Conservation (phyloP, 164 flowering plant genomes). For the Macadamia tetraphylla region DNA sequence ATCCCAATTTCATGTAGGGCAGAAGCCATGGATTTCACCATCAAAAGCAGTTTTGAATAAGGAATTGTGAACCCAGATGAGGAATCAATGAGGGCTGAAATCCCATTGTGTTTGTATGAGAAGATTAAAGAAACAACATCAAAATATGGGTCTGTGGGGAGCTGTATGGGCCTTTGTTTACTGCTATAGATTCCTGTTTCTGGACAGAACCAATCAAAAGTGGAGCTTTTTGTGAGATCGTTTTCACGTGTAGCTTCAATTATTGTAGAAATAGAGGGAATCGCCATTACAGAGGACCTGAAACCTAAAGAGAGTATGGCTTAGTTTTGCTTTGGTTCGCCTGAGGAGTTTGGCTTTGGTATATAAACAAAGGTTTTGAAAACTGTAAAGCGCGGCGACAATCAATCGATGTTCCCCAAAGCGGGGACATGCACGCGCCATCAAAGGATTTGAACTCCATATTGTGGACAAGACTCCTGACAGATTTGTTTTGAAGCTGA, state of each 20-base stretch:
- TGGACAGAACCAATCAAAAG: conserved; percentile 39
- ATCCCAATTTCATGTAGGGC: conserved; percentile 52
- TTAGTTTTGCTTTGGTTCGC: too few relatives aligned
- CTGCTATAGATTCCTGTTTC: conserved; percentile 59
- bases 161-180: conserved; percentile 30
- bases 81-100: conserved; percentile 56
- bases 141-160: conserved; percentile 47
- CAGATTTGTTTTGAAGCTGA: too few relatives aligned
- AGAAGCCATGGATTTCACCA: conserved; percentile 57
- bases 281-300: too few relatives aligned
- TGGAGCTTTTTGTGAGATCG: neutral
- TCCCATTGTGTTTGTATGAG: conserved; percentile 43
- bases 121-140: conserved; percentile 64
- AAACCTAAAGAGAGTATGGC: too few relatives aligned
- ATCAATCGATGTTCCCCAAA: too few relatives aligned
- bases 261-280: neutral
- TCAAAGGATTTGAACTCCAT: too few relatives aligned
- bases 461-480: too few relatives aligned
- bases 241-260: neutral
- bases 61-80: conserved; percentile 53
- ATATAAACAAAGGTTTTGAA: too few relatives aligned
- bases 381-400: too few relatives aligned
- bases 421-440: too few relatives aligned
- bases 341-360: too few relatives aligned
- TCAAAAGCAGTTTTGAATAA: conserved; percentile 35